Percentiles rank a stretch among this genome's conserved stretches.
Conservation (phyloP, 2,329 filamentous ascomycete species). For the Zasmidium cellare region DNA sequence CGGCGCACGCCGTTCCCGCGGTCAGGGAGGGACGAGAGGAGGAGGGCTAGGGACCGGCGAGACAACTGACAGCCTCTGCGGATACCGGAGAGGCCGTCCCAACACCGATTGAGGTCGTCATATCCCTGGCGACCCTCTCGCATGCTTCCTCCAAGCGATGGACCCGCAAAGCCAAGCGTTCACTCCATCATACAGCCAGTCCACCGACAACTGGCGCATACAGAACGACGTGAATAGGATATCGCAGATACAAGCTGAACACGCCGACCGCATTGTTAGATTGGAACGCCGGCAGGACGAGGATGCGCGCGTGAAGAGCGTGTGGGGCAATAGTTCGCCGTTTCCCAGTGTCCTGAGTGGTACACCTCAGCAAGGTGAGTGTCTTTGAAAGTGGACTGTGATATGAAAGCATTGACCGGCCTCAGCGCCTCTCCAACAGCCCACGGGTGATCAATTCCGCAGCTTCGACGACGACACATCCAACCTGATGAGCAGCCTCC, state of each 20-base stretch:
- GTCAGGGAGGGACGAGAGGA: conserved; percentile 11
- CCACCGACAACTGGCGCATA: conserved; percentile 65
- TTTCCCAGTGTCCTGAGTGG: conserved; percentile 84
- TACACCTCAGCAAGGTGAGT: conserved; percentile 81
- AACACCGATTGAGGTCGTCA: conserved; percentile 14
- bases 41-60: conserved; percentile 6
- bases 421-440: conserved; percentile 74
- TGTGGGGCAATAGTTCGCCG: conserved; percentile 82
- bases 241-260: conserved; percentile 60
- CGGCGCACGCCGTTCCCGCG: conserved; percentile 19
- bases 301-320: conserved; percentile 70
- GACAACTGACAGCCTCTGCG: not conserved
- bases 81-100: not conserved
- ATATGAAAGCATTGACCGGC: conserved; percentile 4
- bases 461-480: conserved; percentile 85
- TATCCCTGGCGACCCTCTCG: conserved; percentile 15
- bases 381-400: not conserved
- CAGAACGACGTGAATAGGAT: conserved; percentile 63
- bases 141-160: conserved; percentile 45
- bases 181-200: conserved; percentile 47
- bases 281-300: conserved; percentile 64
- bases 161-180: conserved; percentile 63
- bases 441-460: conserved; percentile 81
- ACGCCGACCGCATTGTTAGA: conserved; percentile 61
- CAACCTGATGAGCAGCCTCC: conserved; percentile 75